These are phyloP conservation scores for Pseudopithomyces maydicus DNA, from an alignment of 2,329 filamentous ascomycete species.

Conservation along the genomic window DNA sequence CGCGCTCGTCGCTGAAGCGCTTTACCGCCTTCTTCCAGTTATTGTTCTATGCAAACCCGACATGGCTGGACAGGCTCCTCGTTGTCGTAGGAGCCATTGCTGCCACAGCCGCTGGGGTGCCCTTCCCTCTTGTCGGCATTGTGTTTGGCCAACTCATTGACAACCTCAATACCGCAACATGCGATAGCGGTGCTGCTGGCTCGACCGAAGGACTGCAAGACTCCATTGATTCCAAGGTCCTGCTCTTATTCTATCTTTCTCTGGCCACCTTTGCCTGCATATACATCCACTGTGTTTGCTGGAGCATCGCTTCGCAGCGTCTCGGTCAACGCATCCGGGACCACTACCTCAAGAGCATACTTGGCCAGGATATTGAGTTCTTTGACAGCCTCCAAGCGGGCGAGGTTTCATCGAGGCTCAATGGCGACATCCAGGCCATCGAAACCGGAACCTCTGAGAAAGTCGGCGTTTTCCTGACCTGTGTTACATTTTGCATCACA, in stretches of 20 bases:
- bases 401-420: constrained; percentile 67
- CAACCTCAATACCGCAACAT: constrained; percentile 64
- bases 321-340: constrained; percentile 67
- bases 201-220: constrained; percentile 34
- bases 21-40: constrained; percentile 41
- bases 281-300: constrained; percentile 67
- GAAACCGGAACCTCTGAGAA: constrained; percentile 73
- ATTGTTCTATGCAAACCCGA: constrained; percentile 43
- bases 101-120: constrained; percentile 64
- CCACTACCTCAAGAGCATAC: constrained; percentile 62
- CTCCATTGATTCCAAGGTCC: constrained; percentile 63
- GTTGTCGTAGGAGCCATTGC: constrained; percentile 46
- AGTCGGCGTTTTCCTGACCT: constrained; percentile 67
- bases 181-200: constrained; percentile 39
- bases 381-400: constrained; percentile 68
- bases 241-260: constrained; percentile 66
- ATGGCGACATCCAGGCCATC: constrained; percentile 69
- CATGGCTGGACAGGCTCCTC: constrained; percentile 45
- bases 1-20: constrained; percentile 30
- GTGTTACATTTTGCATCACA: constrained; percentile 68
- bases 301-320: constrained; percentile 67
- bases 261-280: constrained; percentile 67
- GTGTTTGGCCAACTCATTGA: constrained; percentile 69
- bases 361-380: constrained; percentile 66
- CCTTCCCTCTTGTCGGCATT: constrained; percentile 67